A percentile compares a stretch with the other conserved stretches of the same genome.
These are phyloP conservation scores for Ustilago cynodontis DNA, from an alignment of 1,284 basidiomycete species.

Conservation along the genomic window DNA sequence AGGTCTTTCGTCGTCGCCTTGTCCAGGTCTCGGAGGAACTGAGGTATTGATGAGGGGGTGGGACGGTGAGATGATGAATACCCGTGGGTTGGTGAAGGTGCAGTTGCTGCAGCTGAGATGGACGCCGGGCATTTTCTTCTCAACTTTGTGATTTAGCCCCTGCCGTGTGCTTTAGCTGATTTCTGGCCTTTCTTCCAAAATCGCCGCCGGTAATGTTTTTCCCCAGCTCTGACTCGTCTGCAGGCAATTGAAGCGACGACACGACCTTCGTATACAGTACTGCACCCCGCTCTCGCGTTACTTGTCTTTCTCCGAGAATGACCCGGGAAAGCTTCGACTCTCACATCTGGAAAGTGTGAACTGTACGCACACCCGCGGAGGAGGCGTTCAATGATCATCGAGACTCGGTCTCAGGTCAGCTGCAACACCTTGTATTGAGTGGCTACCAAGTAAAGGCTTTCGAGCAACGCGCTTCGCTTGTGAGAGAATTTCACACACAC, in stretches of 20 bases:
- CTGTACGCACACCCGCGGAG: not conserved
- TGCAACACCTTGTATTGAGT: not conserved
- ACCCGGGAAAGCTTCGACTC: not conserved
- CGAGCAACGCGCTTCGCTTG: not conserved
- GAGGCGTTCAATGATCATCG: not conserved
- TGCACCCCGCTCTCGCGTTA: not conserved
- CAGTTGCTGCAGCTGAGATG: not conserved
- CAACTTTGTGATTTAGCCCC: constrained; percentile 1
- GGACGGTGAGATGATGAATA: not conserved
- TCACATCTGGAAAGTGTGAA: not conserved
- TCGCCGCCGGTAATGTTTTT: not conserved
- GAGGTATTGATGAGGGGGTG: not conserved
- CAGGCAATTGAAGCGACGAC: not conserved
- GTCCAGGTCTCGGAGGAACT: not conserved
- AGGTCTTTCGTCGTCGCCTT: not conserved
- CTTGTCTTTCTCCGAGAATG: too few relatives aligned
- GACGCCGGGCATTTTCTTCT: not conserved
- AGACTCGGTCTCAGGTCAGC: not conserved
- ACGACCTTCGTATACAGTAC: not conserved
- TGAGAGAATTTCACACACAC: not conserved
- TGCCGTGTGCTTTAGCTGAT: not conserved
- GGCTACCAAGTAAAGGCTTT: not conserved
- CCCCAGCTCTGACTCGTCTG: not conserved
- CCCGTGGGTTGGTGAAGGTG: not conserved
- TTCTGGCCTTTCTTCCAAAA: not conserved